These are phyloP conservation scores for Fraxinus xanthoxyloides DNA, from an alignment of 305 asterid species.

Conservation along the genomic window DNA sequence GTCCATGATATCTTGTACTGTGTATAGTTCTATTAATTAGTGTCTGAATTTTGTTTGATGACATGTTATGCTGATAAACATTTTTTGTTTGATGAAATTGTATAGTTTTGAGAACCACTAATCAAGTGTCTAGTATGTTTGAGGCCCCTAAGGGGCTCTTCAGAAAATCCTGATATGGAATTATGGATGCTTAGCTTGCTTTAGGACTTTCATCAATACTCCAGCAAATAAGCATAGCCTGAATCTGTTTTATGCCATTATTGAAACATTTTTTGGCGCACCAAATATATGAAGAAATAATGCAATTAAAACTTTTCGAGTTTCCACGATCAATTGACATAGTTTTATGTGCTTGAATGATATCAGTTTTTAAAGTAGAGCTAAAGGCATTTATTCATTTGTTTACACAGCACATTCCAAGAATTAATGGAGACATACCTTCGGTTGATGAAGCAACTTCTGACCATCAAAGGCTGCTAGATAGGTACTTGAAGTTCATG, in stretches of 20 bases:
- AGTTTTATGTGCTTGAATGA: constrained; percentile 6
- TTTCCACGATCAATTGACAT: background rate
- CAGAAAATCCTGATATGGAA: background rate
- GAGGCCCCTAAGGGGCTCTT: background rate
- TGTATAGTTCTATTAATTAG: background rate
- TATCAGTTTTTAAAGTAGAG: background rate
- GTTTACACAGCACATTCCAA: constrained; percentile 81
- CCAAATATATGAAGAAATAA: background rate
- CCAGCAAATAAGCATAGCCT: background rate
- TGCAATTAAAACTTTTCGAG: constrained; percentile 12
- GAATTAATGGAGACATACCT: constrained; percentile 93
- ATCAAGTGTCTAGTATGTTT: background rate
- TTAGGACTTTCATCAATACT: background rate
- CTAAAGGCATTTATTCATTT: constrained; percentile 14
- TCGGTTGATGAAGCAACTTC: constrained; percentile 91
- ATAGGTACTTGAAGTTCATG: constrained; percentile 59
- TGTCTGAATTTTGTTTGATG: background rate
- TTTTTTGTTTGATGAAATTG: background rate
- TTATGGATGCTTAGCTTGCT: background rate
- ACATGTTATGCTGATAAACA: background rate
- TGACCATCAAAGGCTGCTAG: constrained; percentile 92
- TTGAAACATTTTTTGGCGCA: background rate
- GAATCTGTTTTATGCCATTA: background rate
- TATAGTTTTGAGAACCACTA: background rate
- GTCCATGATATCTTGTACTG: background rate